Conservation (phyloP, 257 asterid species). For the Salvia miltiorrhiza region DNA sequence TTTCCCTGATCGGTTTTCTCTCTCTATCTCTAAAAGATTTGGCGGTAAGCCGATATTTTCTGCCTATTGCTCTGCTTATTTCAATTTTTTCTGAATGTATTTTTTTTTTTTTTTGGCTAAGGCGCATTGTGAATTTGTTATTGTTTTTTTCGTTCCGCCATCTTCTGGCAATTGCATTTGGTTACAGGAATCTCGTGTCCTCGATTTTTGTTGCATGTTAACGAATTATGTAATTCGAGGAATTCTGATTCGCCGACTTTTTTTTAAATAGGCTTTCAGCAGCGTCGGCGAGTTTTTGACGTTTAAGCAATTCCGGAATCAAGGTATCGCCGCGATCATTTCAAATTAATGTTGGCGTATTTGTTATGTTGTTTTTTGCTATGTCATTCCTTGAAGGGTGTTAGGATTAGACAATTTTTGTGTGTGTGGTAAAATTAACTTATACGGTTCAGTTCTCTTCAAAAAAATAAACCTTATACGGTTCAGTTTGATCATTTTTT, state of each 20-base stretch:
- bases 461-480: too few species aligned
- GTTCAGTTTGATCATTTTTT: background rate
- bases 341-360: background rate
- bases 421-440: background rate
- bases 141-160: background rate
- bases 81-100: background rate
- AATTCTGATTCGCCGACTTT: conserved; percentile 21
- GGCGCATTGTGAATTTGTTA: background rate
- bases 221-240: conserved; percentile 18
- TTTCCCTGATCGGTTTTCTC: conserved; percentile 34
- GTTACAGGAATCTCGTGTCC: conserved; percentile 13
- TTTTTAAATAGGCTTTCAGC: conserved; percentile 25
- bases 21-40: conserved; percentile 34
- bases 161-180: conserved; percentile 5
- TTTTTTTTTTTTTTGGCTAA: background rate
- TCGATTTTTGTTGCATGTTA: conserved; percentile 25
- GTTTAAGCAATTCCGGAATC: conserved; percentile 18
- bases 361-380: background rate
- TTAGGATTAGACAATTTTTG: background rate
- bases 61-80: conserved; percentile 29
- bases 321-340: conserved; percentile 22
- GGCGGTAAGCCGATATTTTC: conserved; percentile 53
- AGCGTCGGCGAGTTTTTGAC: conserved; percentile 14
- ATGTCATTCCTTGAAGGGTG: background rate
- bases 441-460: background rate